phyloP scores from a whole-genome alignment of 345 rosid genomes.

The Gossypium herbaceum region DNA sequence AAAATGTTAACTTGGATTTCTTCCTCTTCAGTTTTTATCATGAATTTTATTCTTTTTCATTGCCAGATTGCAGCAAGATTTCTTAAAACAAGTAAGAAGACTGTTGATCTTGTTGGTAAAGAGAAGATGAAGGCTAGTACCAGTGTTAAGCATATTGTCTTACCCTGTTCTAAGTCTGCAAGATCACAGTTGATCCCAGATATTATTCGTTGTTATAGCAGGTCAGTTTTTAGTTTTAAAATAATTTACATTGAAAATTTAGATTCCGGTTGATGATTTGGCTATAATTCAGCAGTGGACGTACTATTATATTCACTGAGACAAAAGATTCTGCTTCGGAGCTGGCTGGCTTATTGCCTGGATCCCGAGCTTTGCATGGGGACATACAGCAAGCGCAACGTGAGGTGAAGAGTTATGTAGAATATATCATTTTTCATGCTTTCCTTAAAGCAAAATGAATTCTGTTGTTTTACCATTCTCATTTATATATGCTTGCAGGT shows the following conservation, averaged over 20 bases:
- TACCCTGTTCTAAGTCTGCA: slow-evolving; percentile 74
- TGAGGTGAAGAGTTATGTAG: slow-evolving; percentile 47
- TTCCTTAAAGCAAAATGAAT: background rate
- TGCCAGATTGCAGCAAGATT: slow-evolving; percentile 63
- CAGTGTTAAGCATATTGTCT: slow-evolving; percentile 75
- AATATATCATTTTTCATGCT: background rate
- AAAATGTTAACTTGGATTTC: background rate
- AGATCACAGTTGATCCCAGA: slow-evolving; percentile 78
- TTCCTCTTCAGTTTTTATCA: slow-evolving; percentile 3
- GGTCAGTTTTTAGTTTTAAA: slow-evolving; percentile 32
- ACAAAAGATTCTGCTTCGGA: slow-evolving; percentile 83
- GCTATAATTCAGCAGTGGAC: slow-evolving; percentile 73
- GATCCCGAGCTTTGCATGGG: slow-evolving; percentile 84
- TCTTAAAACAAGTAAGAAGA: slow-evolving; percentile 67
- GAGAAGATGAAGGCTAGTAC: slow-evolving; percentile 96
- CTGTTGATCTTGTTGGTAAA: slow-evolving; percentile 95
- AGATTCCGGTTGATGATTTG: background rate
- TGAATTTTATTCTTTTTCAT: slow-evolving; percentile 12
- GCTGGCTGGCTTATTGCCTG: slow-evolving; percentile 78
- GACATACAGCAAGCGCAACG: slow-evolving; percentile 89
- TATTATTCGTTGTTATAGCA: slow-evolving; percentile 83
- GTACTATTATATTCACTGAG: slow-evolving; percentile 86
- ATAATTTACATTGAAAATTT: background rate
- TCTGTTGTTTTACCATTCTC: background rate
- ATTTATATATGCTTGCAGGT: slow-evolving; percentile 43